phyloP scores from a whole-genome alignment of 768 basidiomycete genomes.

The Boletellus emodensis region DNA sequence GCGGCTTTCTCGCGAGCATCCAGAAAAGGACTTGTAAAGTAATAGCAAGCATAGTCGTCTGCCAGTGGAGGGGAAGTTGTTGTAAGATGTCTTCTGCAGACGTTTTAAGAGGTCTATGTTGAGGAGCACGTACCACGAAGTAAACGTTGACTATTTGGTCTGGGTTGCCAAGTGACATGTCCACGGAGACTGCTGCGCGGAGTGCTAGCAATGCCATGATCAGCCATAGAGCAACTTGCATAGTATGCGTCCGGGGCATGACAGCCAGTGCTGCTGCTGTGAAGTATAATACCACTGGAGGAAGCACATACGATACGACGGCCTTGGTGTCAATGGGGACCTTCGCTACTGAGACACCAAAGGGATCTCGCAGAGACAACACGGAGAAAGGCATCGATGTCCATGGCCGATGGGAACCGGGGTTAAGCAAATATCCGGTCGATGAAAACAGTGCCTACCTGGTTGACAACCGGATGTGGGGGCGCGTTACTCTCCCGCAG shows the following conservation, averaged over 20 bases:
- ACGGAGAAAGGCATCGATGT: no score
- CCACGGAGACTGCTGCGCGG: slow-evolving; percentile 28
- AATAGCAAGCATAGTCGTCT: no score
- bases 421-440: no score
- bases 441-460: no score
- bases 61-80: no score
- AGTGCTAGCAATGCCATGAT: slow-evolving; percentile 41
- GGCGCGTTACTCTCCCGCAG: no score
- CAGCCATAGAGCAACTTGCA: slow-evolving; percentile 46
- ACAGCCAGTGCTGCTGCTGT: slow-evolving; percentile 46
- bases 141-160: slow-evolving; percentile 2
- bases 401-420: no score
- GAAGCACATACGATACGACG: slow-evolving; percentile 37
- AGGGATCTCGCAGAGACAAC: no score
- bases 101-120: no score
- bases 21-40: background rate
- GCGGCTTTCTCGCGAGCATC: background rate
- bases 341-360: background rate
- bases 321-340: slow-evolving; percentile 30
- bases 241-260: slow-evolving; percentile 38
- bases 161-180: slow-evolving; percentile 1
- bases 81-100: no score
- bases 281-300: slow-evolving; percentile 43
- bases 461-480: no score
- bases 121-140: slow-evolving; percentile 5